Conservation (phyloP, 345 rosid genomes). For the Diplotaxis tenuifolia region DNA sequence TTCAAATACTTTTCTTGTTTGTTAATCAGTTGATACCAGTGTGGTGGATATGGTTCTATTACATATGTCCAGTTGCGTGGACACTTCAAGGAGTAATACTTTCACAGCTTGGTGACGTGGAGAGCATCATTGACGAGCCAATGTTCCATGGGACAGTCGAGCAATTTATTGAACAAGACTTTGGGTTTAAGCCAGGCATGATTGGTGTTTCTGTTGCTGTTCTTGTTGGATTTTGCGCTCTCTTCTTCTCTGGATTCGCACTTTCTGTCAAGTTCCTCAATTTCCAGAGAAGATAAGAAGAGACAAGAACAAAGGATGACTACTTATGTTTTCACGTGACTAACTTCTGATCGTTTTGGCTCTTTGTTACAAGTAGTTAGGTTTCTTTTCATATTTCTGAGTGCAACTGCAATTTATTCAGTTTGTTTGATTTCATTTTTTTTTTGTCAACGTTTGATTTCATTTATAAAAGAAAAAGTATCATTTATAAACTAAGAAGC, state of each 20-base stretch:
- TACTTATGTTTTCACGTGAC: neutral
- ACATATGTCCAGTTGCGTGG: slow-evolving; percentile 89
- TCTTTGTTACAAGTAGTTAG: neutral
- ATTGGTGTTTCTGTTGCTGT: slow-evolving; percentile 53
- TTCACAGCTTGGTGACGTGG: slow-evolving; percentile 87
- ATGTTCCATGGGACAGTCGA: slow-evolving; percentile 58
- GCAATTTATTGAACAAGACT: slow-evolving; percentile 47
- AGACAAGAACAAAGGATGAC: neutral
- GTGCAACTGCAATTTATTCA: neutral
- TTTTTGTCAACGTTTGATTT: no score
- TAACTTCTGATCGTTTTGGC: neutral
- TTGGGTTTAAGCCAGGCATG: slow-evolving; percentile 50
- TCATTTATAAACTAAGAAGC: neutral
- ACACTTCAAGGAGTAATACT: slow-evolving; percentile 66
- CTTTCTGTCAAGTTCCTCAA: slow-evolving; percentile 63
- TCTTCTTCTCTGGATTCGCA: slow-evolving; percentile 66
- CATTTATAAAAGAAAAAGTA: neutral
- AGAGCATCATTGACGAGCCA: slow-evolving; percentile 52
- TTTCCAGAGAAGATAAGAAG: slow-evolving; percentile 67
- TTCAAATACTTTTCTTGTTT: neutral
- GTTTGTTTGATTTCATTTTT: neutral
- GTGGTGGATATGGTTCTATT: slow-evolving; percentile 98
- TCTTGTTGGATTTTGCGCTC: slow-evolving; percentile 51
- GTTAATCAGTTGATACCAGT: slow-evolving; percentile 60
- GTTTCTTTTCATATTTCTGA: neutral